These are phyloP conservation scores for Candida smagusa DNA, from an alignment of 1,139 yeast species.

Conservation along the genomic window DNA sequence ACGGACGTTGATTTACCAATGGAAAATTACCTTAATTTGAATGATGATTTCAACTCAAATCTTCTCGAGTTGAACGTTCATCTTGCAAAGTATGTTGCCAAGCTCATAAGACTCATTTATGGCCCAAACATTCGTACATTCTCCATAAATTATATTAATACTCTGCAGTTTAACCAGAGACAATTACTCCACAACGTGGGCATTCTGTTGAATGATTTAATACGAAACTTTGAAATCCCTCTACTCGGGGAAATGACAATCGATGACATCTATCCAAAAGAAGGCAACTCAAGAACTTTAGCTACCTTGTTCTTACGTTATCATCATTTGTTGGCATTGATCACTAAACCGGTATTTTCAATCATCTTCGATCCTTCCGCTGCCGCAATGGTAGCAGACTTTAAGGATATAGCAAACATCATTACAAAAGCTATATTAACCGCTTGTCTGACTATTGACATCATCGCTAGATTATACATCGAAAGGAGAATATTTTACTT, in stretches of 20 bases:
- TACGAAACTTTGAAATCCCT: conserved; percentile 31
- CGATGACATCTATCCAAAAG: conserved; percentile 13
- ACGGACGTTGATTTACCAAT: conserved; percentile 48
- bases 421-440: conserved; percentile 38
- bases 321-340: conserved; percentile 43
- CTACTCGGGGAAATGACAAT: conserved; percentile 22
- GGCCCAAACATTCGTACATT: conserved; percentile 39
- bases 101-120: conserved; percentile 30
- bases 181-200: conserved; percentile 29
- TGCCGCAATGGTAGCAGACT: conserved; percentile 23
- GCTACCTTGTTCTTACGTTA: conserved; percentile 46
- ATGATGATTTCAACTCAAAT: conserved; percentile 31
- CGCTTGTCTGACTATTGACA: conserved; percentile 39
- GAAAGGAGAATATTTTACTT: conserved; percentile 36
- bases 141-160: conserved; percentile 38
- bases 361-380: conserved; percentile 36
- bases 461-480: conserved; percentile 33
- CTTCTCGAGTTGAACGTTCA: conserved; percentile 39
- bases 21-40: conserved; percentile 29
- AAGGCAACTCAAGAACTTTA: conserved; percentile 20
- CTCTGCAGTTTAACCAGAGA: conserved; percentile 38
- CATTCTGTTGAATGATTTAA: conserved; percentile 26
- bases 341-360: conserved; percentile 44
- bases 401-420: conserved; percentile 29
- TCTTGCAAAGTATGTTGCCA: conserved; percentile 35